phyloP scores from a whole-genome alignment of 495 filamentous ascomycete genomes.

The Penicillium ochrochloron region DNA sequence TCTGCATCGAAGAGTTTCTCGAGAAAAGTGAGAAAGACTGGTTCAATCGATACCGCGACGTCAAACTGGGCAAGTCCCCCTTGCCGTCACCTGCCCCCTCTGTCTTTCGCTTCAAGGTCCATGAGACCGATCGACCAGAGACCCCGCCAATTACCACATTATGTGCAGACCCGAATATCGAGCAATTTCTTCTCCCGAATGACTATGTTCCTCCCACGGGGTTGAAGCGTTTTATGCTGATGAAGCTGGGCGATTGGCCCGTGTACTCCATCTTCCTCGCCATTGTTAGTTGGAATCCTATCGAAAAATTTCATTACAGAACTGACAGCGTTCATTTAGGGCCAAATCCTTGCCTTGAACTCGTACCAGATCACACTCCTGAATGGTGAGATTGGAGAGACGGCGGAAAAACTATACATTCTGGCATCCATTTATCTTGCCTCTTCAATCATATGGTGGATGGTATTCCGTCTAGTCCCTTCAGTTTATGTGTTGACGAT shows the following conservation, averaged over 20 bases:
- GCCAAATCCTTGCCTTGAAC: slow-evolving; percentile 69
- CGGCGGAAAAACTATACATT: slow-evolving; percentile 65
- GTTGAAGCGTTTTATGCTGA: slow-evolving; percentile 33
- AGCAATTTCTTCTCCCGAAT: slow-evolving; percentile 18
- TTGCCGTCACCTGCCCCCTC: slow-evolving; percentile 5
- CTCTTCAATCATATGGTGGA: slow-evolving; percentile 67
- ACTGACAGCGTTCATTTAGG: not conserved
- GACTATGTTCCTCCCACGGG: slow-evolving; percentile 31
- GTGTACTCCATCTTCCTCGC: slow-evolving; percentile 67
- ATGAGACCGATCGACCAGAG: slow-evolving; percentile 41
- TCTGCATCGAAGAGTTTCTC: slow-evolving; percentile 68
- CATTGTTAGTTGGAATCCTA: slow-evolving; percentile 36
- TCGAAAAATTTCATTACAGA: not conserved
- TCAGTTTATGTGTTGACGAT: slow-evolving; percentile 60
- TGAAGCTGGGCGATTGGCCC: slow-evolving; percentile 60
- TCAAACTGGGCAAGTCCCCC: slow-evolving; percentile 46
- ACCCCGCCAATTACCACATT: slow-evolving; percentile 57
- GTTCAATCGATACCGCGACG: slow-evolving; percentile 61
- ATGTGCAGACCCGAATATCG: slow-evolving; percentile 38
- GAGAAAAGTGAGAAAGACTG: slow-evolving; percentile 68
- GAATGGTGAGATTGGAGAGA: slow-evolving; percentile 61
- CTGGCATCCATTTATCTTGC: slow-evolving; percentile 65
- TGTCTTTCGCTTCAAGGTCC: slow-evolving; percentile 3
- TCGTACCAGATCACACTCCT: slow-evolving; percentile 72
- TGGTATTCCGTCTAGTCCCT: slow-evolving; percentile 58